Evolutionary conservation across 1,284 basidiomycete genomes (phyloP), one percentile per base, ranked within the genome.

Genomic region (Ceratobasidium sp.): DNA sequence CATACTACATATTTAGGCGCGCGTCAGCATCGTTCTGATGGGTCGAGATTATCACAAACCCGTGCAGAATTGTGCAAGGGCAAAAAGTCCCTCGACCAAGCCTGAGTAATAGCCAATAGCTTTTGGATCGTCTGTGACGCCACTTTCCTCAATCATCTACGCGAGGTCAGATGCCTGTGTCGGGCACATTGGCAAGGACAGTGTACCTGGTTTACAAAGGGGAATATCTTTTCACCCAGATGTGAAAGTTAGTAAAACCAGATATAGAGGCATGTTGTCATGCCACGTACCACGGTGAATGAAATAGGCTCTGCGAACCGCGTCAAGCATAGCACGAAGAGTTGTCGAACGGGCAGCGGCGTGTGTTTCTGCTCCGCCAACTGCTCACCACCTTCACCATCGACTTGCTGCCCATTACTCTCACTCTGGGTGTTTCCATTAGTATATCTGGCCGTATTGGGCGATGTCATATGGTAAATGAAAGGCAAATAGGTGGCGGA

Each of bases 101-200:
- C 82, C 83, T 9, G 81, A 81, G 54, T 81, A 83, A 77, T 82
- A 81, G 0, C 80, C 81, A 5, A 79, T 66, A 75, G 53, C 61
- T 43, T 82, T 80, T 37, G 80, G 81, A 74, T 82, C 81, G 54
- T 81, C 80, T 2, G 83, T 83, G 1, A 85, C 81, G 8, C 81
- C 79, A 1, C 82, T 77, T 68, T 82, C 81, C 58, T 81, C 81
- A 27, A 83, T 79, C 80, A 83, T 82, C 75, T 83, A 79, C 62
- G 82, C 49, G 16, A 16, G 37, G 14, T 5, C n/a, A n/a, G n/a
- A 3, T 24, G 37, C 6, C 6, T 11, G 24, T 13, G 9, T 29
- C 14, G 7, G 24, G 5, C 37, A 7, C 7, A 14, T 11, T 22
- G 22, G 9, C n/a, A n/a, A n/a, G 31, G 34, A 31, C 19, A 3